Conservation (phyloP, 768 basidiomycete species). For the Butyriboletus loyo region DNA sequence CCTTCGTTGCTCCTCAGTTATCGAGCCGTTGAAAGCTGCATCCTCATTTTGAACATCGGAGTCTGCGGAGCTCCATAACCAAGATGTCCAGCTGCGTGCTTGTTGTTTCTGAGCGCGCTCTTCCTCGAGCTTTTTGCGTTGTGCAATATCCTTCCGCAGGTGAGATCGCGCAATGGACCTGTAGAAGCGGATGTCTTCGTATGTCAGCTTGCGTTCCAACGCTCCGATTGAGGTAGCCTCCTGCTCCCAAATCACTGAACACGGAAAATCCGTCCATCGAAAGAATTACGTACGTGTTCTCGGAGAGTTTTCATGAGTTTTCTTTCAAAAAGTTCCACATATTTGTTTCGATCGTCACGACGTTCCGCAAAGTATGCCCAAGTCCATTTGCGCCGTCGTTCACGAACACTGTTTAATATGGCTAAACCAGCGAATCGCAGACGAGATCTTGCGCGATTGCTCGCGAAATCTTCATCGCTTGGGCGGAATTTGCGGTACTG, state of each 20-base stretch:
- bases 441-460: conserved; percentile 63
- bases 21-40: conserved; percentile 55
- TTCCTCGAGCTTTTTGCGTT: conserved; percentile 63
- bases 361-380: conserved; percentile 90
- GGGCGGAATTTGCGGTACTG: conserved; percentile 83
- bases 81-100: conserved; percentile 61
- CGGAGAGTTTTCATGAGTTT: conserved; percentile 54
- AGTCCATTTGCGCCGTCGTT: conserved; percentile 82
- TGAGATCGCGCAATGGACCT: conserved; percentile 90
- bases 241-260: conserved; percentile 31
- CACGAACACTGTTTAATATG: conserved; percentile 78
- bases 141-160: conserved; percentile 78
- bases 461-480: conserved; percentile 51
- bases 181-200: conserved; percentile 96
- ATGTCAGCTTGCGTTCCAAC: conserved; percentile 80
- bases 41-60: conserved; percentile 44
- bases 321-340: conserved; percentile 82
- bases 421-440: conserved; percentile 77
- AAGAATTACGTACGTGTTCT: conserved; percentile 47
- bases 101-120: conserved; percentile 57
- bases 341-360: conserved; percentile 80
- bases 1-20: conserved; percentile 88
- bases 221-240: conserved; percentile 52
- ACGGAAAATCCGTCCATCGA: not conserved
- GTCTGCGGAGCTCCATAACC: conserved; percentile 78